phyloP scores from a whole-genome alignment of 768 basidiomycete species.

The Auricularia cornea region DNA sequence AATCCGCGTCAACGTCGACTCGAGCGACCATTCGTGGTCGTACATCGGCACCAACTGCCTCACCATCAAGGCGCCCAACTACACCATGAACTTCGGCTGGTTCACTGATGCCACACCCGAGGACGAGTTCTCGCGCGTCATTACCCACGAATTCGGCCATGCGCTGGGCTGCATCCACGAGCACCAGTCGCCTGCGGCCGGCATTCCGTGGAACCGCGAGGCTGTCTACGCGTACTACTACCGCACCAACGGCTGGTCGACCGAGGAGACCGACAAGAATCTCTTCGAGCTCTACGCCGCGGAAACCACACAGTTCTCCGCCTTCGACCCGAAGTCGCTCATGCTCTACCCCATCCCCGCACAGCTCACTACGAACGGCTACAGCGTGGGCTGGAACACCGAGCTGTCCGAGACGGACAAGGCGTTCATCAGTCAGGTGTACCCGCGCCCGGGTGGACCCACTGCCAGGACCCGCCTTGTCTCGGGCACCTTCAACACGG shows the following conservation, averaged over 20 bases:
- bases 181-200: conserved; percentile 18
- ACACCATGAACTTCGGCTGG: not conserved
- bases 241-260: not conserved
- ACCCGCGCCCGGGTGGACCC: not conserved
- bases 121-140: conserved; percentile 1
- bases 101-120: not conserved
- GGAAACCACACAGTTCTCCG: not conserved
- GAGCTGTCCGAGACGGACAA: not conserved
- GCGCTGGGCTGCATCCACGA: conserved; percentile 20
- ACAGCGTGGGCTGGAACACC: not conserved
- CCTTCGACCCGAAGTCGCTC: not conserved
- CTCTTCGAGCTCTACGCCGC: not conserved
- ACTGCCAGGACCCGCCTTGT: not conserved
- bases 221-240: not conserved
- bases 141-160: conserved; percentile 23
- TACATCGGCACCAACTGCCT: not conserved
- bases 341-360: not conserved
- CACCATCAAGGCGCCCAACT: not conserved
- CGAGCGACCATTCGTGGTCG: not conserved
- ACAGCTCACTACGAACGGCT: not conserved
- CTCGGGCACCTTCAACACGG: not conserved
- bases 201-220: not conserved
- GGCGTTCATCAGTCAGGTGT: not conserved
- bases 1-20: not conserved
- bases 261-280: not conserved